These are phyloP conservation scores for Cucurbita ficifolia DNA, from an alignment of 306 rosid genomes.

Conservation along the genomic window DNA sequence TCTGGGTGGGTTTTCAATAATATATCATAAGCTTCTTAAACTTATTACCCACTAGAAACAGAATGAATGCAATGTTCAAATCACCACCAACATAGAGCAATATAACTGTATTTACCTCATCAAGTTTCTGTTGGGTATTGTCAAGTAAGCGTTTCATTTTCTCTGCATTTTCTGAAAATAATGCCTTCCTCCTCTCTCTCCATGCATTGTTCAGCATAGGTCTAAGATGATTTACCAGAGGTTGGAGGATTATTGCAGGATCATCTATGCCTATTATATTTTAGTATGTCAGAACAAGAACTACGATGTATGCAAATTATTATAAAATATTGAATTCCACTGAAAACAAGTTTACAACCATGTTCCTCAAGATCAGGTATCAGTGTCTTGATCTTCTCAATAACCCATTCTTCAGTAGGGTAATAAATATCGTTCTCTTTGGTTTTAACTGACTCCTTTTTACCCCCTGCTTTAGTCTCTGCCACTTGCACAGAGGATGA, in stretches of 20 bases:
- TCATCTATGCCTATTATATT: conserved; percentile 55
- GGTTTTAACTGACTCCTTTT: conserved; percentile 46
- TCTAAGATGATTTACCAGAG: conserved; percentile 55
- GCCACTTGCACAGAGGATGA: conserved; percentile 34
- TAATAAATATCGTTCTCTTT: conserved; percentile 46
- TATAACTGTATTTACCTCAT: conserved; percentile 48
- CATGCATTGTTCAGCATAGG: conserved; percentile 63
- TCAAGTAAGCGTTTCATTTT: conserved; percentile 65
- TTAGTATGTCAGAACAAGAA: conserved; percentile 14
- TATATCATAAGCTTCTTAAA: background rate
- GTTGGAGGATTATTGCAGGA: conserved; percentile 50
- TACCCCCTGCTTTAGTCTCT: conserved; percentile 52
- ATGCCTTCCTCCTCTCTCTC: conserved; percentile 77
- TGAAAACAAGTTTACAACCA: conserved; percentile 37
- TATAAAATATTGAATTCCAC: conserved; percentile 12
- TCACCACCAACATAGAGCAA: background rate
- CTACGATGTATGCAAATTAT: background rate
- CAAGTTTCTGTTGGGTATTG: conserved; percentile 73
- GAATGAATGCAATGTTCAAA: background rate
- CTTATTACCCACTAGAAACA: background rate
- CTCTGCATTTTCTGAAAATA: conserved; percentile 62
- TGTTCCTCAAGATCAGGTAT: conserved; percentile 83
- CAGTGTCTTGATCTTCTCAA: conserved; percentile 51
- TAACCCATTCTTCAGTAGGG: conserved; percentile 92
- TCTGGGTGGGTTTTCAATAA: background rate